phyloP scores from a whole-genome alignment of 73 alveolate species.

The Vitrella brassicaformis region DNA sequence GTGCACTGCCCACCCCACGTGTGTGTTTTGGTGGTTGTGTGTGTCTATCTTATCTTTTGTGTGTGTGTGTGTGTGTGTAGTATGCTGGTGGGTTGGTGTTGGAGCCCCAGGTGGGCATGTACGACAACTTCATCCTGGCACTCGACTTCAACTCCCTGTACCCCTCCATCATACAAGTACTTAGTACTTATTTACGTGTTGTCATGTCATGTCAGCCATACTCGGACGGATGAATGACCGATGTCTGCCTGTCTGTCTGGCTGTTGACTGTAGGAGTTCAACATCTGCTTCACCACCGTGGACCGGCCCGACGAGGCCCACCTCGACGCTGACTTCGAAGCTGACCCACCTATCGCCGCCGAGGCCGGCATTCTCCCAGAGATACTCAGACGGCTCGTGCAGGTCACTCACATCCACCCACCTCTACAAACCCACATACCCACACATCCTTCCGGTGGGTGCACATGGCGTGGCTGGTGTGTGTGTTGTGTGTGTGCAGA shows the following conservation, averaged over 20 bases:
- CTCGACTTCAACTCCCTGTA: constrained; percentile 96
- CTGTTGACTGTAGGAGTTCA: no score
- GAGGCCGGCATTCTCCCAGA: constrained; percentile 74
- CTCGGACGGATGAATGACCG: neutral
- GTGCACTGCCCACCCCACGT: no score
- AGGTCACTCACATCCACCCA: no score
- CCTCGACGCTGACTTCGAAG: constrained; percentile 39
- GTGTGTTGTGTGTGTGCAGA: no score
- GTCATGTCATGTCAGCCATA: neutral
- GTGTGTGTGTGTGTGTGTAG: no score
- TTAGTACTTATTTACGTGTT: no score
- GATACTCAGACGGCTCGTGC: constrained; percentile 70
- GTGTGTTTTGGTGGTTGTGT: no score
- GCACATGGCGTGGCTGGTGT: no score
- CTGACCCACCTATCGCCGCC: constrained; percentile 38
- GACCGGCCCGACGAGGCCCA: constrained; percentile 53
- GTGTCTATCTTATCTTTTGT: no score
- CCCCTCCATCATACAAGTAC: constrained; percentile 92
- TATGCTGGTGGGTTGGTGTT: constrained; percentile 94
- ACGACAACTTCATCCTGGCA: constrained; percentile 81
- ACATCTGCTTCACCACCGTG: constrained; percentile 97
- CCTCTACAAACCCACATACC: no score
- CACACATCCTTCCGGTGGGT: no score
- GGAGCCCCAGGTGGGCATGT: constrained; percentile 92
- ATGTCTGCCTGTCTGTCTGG: no score